phyloP scores from a whole-genome alignment of 148 eudicot genomes.

The Cornus kousa region DNA sequence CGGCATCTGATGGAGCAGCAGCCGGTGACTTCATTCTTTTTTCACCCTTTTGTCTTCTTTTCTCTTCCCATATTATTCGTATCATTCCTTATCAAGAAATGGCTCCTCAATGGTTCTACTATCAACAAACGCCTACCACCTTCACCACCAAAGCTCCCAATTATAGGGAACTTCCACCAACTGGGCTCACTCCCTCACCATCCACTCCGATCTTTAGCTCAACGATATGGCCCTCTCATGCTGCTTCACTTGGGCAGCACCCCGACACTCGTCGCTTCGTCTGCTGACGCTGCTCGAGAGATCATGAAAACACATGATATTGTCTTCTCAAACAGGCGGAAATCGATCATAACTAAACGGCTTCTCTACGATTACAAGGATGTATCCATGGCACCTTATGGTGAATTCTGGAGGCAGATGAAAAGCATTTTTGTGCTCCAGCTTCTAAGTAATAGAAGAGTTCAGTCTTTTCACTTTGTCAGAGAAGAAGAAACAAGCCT shows the following conservation, averaged over 20 bases:
- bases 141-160: constrained; percentile 28
- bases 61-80: constrained; percentile 5
- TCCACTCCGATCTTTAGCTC: constrained; percentile 17
- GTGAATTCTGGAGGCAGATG: constrained; percentile 38
- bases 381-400: constrained; percentile 27
- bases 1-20: not conserved
- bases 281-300: constrained; percentile 24
- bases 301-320: constrained; percentile 32
- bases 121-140: constrained; percentile 20
- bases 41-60: not conserved
- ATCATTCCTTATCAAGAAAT: constrained; percentile 16
- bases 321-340: constrained; percentile 19
- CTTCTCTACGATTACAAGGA: constrained; percentile 23
- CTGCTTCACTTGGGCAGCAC: constrained; percentile 19
- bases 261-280: constrained; percentile 21
- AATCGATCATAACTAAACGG: constrained; percentile 5
- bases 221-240: constrained; percentile 27
- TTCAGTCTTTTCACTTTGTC: constrained; percentile 15
- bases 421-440: constrained; percentile 29
- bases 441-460: constrained; percentile 22
- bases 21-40: not conserved
- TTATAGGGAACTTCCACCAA: constrained; percentile 28
- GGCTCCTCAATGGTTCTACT: not conserved
- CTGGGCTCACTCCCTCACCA: constrained; percentile 22
- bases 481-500: constrained; percentile 23